A percentile compares a stretch with the other conserved stretches of the same genome.
phyloP scores from a whole-genome alignment of 2,329 filamentous ascomycete genomes.

The Penicillium fuscoglaucum region DNA sequence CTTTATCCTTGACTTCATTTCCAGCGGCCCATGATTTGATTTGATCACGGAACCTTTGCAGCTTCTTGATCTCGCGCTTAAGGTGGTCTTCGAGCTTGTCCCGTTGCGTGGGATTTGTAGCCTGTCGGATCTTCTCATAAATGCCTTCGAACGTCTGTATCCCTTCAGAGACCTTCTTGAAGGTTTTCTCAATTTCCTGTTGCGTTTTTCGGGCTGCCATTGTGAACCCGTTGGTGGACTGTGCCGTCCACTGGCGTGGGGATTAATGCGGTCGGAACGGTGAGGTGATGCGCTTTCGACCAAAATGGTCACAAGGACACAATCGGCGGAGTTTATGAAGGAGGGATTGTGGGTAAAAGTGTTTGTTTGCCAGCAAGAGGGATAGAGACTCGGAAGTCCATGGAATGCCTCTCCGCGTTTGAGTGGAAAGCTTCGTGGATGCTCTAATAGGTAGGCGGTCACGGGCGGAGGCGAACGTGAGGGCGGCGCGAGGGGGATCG shows the following conservation, averaged over 20 bases:
- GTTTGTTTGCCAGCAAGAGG: conserved; percentile 11
- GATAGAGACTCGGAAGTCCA: conserved; percentile 14
- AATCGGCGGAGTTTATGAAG: conserved; percentile 2
- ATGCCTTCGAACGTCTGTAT: conserved; percentile 90
- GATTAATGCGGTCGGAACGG: conserved; percentile 18
- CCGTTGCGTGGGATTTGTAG: conserved; percentile 90
- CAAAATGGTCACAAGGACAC: conserved; percentile 4
- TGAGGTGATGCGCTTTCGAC: conserved; percentile 14
- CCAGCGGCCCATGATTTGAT: conserved; percentile 99
- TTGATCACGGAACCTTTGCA: conserved; percentile 93
- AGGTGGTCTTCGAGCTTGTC: conserved; percentile 98
- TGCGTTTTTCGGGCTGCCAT: conserved; percentile 97
- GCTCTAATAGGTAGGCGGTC: conserved; percentile 25
- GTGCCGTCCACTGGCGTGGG: conserved; percentile 23
- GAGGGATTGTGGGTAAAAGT: conserved; percentile 3
- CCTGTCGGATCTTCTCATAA: conserved; percentile 95
- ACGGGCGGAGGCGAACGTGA: conserved; percentile 3
- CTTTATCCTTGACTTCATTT: conserved; percentile 99
- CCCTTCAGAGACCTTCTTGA: conserved; percentile 96
- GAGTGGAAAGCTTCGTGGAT: conserved; percentile 25
- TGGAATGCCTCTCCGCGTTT: conserved; percentile 20
- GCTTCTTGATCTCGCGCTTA: conserved; percentile 99
- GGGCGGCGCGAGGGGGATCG: conserved; percentile 1
- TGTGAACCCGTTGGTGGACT: conserved; percentile 31
- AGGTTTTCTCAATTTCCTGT: conserved; percentile 98